Base-by-base conservation (phyloP, 768 basidiomycete genomes). In the Leccinum arenicola region DNA sequence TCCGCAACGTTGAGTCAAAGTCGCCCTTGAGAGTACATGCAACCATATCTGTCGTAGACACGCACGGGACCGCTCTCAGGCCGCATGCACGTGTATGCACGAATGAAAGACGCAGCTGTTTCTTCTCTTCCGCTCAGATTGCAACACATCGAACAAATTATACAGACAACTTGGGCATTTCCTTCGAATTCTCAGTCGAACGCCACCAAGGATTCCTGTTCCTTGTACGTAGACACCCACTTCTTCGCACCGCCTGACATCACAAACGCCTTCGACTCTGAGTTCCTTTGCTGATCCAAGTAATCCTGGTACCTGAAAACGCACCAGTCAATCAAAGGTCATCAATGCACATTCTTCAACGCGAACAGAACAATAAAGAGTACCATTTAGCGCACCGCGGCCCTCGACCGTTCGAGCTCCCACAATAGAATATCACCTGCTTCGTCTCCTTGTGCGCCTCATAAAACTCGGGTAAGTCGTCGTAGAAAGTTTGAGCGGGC, bases 311-410 rank as follows among this genome's bases (percentile, higher is more conserved):
- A 82, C 82, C 82, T 82, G 49, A 8, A 43, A 19, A 49, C 17
- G 11, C 38, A 25, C 54, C 10, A 11, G 48, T 50, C 17, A 56
- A 50, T 45, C 21, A 9, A 31, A 40, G 17, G 19, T 25, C 14
- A 9, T 9, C 11, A 23, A 40, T 47, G 3, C 8, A 15, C 12
- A 17, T 21, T 25, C 2, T 36, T 35, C 5, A 56, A 23, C 74
- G 33, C 67, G 43, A 19, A 19, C 43, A 43, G n/a, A 43, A 43
- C 43, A 43, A 43, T 43, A 11, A 43, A n/a, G n/a, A 43, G 10
- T 43, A 84, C 84, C 83, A 85, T 68, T 77, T 79, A 19, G 82
- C 83, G 68, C 79, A 82, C 12, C 84, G 74, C 15, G 83, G 82
- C 1, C 75, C 83, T 29, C 84, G 73, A 17, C 82, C 83, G 45